phyloP scores from a whole-genome alignment of 352 stramenopile species.

The Phytophthora citrophthora region DNA sequence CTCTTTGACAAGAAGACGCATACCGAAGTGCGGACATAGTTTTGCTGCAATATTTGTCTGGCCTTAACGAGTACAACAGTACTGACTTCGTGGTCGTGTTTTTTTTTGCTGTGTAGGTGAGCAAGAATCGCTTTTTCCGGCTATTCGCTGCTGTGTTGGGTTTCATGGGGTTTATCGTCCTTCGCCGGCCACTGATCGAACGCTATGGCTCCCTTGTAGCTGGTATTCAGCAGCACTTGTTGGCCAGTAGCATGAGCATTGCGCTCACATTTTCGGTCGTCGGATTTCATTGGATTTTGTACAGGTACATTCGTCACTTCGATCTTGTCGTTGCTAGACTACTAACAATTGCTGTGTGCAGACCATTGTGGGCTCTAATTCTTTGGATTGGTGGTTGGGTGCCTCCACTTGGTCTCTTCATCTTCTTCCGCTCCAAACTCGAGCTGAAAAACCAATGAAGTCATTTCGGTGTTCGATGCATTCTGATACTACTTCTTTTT shows the following conservation, averaged over 20 bases:
- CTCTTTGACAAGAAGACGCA: conserved; percentile 58
- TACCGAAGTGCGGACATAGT: conserved; percentile 40
- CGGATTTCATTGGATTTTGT: conserved; percentile 54
- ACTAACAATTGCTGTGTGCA: conserved; percentile 15
- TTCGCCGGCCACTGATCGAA: conserved; percentile 45
- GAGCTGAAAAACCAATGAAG: conserved; percentile 43
- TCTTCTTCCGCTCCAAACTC: conserved; percentile 32
- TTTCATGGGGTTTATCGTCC: conserved; percentile 72
- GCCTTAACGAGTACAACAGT: no score
- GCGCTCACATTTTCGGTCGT: conserved; percentile 61
- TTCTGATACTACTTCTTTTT: no score
- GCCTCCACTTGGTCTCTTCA: conserved; percentile 36
- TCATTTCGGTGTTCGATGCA: no score
- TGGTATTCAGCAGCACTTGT: conserved; percentile 54
- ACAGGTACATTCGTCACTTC: conserved; percentile 37
- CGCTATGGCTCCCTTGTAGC: conserved; percentile 37
- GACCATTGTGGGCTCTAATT: conserved; percentile 56
- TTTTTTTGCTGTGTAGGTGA: conserved; percentile 37
- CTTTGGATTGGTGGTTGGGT: conserved; percentile 39
- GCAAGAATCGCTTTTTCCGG: conserved; percentile 70
- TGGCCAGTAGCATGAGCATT: conserved; percentile 49
- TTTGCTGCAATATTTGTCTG: neutral
- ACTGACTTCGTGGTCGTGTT: no score
- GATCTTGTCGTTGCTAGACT: no score
- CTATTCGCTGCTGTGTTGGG: conserved; percentile 66